Evolutionary conservation across 371 early-diverging fungal species (phyloP).

Genomic region (Fennellomyces sp.): DNA sequence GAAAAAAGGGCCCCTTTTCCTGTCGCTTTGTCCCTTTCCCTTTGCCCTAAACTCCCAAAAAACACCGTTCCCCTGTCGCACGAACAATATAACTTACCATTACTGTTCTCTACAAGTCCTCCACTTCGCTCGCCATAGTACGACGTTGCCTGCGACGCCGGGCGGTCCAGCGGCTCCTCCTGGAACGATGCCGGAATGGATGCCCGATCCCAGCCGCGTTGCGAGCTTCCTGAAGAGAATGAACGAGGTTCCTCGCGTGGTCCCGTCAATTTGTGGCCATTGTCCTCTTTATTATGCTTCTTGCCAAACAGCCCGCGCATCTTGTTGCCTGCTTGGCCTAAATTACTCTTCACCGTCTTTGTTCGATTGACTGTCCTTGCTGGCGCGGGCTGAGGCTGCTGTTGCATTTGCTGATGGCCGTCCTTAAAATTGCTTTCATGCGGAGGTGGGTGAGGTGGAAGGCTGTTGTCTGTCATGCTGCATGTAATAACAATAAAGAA

Average conservation of each 20-base stretch:
- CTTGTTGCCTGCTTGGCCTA: conserved; percentile 19
- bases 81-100: conserved; percentile 6
- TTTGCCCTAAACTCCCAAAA: not conserved
- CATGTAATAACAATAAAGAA: not conserved
- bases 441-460: conserved; percentile 13
- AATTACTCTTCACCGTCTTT: conserved; percentile 21
- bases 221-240: conserved; percentile 9
- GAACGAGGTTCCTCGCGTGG: conserved; percentile 9
- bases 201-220: conserved; percentile 9
- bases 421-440: conserved; percentile 6
- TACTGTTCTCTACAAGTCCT: not conserved
- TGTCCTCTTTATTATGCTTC: conserved; percentile 6
- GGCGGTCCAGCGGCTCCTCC: conserved; percentile 10
- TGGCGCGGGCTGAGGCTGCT: conserved; percentile 10
- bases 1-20: not conserved
- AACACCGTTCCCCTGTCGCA: not conserved
- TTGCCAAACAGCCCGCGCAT: conserved; percentile 19
- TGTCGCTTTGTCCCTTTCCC: not conserved
- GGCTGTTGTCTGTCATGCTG: conserved; percentile 1
- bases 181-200: conserved; percentile 1
- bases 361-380: conserved; percentile 18
- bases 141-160: conserved; percentile 10
- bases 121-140: conserved; percentile 12
- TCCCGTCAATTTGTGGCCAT: not conserved
- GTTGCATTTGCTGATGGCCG: conserved; percentile 1